Conservation (phyloP, 305 asterid species). For the Andrographis paniculata region DNA sequence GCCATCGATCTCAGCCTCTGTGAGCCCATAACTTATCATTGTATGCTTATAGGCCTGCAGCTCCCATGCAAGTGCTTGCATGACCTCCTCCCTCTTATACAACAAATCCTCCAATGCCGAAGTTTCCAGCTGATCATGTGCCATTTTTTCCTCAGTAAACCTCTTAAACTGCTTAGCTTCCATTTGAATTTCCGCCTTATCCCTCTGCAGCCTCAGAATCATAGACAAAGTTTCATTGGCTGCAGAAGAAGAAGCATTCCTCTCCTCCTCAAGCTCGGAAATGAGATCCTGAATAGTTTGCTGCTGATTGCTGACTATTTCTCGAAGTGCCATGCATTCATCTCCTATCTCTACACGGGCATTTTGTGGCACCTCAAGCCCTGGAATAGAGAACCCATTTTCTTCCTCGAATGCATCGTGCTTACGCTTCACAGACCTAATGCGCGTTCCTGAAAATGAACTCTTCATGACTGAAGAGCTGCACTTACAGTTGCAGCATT, state of each 20-base stretch:
- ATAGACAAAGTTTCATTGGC: conserved; percentile 96
- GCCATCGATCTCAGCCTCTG: conserved; percentile 51
- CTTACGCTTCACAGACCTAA: conserved; percentile 67
- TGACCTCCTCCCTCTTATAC: conserved; percentile 78
- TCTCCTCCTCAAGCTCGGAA: conserved; percentile 85
- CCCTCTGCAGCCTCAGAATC: conserved; percentile 93
- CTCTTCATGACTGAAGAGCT: conserved; percentile 33
- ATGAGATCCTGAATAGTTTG: conserved; percentile 61
- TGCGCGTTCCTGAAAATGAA: conserved; percentile 36
- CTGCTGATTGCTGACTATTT: conserved; percentile 69
- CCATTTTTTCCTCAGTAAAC: conserved; percentile 83
- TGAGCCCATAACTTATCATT: conserved; percentile 77
- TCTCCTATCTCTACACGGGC: conserved; percentile 74
- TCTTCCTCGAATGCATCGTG: conserved; percentile 46
- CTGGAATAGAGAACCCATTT: conserved; percentile 39
- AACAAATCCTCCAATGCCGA: conserved; percentile 64
- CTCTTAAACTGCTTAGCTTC: conserved; percentile 91
- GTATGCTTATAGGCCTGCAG: conserved; percentile 78
- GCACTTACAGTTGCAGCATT: conserved; percentile 68
- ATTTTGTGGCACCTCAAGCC: conserved; percentile 40
- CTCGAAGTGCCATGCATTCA: conserved; percentile 73
- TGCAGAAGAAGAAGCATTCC: conserved; percentile 88
- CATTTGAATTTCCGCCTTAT: conserved; percentile 90
- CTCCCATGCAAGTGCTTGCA: conserved; percentile 76
- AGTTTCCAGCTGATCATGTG: conserved; percentile 75